Percentiles rank a stretch among this genome's conserved stretches.
Conservation (phyloP, 2,329 filamentous ascomycete species). For the Xylariaceae sp. region DNA sequence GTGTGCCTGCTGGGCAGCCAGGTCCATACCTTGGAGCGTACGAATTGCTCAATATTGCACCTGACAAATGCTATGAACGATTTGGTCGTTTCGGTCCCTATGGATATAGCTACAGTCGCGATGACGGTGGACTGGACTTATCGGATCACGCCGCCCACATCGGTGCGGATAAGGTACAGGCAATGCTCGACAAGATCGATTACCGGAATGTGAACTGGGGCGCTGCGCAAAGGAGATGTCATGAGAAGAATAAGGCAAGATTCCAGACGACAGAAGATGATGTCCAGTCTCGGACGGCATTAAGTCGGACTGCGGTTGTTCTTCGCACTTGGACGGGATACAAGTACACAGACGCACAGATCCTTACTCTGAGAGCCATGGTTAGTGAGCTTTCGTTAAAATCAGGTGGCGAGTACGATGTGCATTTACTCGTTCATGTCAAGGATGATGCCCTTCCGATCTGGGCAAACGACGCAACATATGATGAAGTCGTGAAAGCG, state of each 20-base stretch:
- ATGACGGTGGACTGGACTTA: constrained; percentile 59
- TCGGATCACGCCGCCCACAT: constrained; percentile 56
- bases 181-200: constrained; percentile 33
- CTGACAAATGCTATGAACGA: constrained; percentile 68
- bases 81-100: constrained; percentile 67
- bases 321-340: constrained; percentile 66
- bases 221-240: constrained; percentile 31
- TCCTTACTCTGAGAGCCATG: constrained; percentile 62
- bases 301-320: constrained; percentile 54
- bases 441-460: constrained; percentile 41
- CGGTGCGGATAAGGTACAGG: constrained; percentile 51
- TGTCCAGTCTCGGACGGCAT: constrained; percentile 16
- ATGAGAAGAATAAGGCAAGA: constrained; percentile 49
- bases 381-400: constrained; percentile 61
- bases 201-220: constrained; percentile 35
- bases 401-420: constrained; percentile 62
- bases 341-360: constrained; percentile 59
- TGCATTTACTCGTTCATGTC: constrained; percentile 48
- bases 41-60: constrained; percentile 53
- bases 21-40: constrained; percentile 64
- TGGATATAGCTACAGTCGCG: constrained; percentile 61
- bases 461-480: constrained; percentile 26
- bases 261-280: constrained; percentile 30
- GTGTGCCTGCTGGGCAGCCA: constrained; percentile 60
- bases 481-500: constrained; percentile 52